Base-by-base conservation (phyloP, 2,329 filamentous ascomycete genomes). In the Fusarium dimerum region DNA sequence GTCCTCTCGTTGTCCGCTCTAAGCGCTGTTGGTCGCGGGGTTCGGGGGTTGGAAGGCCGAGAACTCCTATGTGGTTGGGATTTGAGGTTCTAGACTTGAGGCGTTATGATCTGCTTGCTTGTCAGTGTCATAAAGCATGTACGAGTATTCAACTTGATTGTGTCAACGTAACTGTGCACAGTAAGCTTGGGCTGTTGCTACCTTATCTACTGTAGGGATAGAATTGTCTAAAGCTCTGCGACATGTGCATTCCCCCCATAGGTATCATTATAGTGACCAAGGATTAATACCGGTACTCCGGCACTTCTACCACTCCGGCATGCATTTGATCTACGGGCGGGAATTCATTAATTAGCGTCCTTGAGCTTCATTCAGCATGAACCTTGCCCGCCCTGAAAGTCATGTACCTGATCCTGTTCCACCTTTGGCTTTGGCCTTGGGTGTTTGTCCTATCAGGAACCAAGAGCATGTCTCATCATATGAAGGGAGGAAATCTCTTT, bases 361-460 rank as follows among this genome's bases (percentile, higher is more conserved):
- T 26, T 26, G 20, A 7, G 20, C n/a, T n/a, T n/a, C n/a, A n/a
- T 26, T 26, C 20, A 36, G 32, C 32, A 36, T 36, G 32, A 36
- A 36, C 32, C 32, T 36, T 36, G 32, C 32, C 9, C 11, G 10
- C 32, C 32, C 13, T 36, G 32, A 36, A 36, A 36, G 4, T 36
- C 4, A 40, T 20, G 17, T 39, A 39, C 13, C 36, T 15, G 47
- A 45, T 36, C 50, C 32, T 15, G 32, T 36, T 15, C 55, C 40
- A 39, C 10, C 42, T 48, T 60, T 50, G 48, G 38, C 46, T 52
- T 65, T 64, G 59, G 65, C 62, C 61, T 62, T 59, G 62, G 55
- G 56, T 55, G 41, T 59, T 56, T 65, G 56, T 59, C 20, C 59
- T 62, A 65, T 64, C 59, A 65, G 62, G 61, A 38, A 64, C 61